These are phyloP conservation scores for Ceratocystiopsis brevicomis DNA, from an alignment of 2,329 filamentous ascomycete species.

Conservation along the genomic window DNA sequence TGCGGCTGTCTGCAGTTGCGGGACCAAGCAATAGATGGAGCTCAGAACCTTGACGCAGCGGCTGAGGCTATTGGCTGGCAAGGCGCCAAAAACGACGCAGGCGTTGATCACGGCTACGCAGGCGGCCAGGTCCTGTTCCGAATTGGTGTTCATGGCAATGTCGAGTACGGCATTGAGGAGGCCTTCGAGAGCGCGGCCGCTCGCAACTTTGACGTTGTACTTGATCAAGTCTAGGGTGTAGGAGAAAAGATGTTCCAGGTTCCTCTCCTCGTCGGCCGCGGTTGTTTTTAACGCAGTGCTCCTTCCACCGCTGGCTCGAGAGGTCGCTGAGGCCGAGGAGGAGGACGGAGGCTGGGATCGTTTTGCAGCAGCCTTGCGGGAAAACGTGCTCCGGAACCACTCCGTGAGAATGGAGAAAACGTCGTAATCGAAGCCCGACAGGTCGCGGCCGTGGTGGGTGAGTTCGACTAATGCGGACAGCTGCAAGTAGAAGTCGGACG, in stretches of 20 bases:
- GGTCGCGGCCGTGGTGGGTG: slow-evolving; percentile 39
- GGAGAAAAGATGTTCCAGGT: slow-evolving; percentile 42
- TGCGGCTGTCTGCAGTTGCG: slow-evolving; percentile 38
- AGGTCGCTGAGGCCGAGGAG: neutral
- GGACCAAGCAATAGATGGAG: slow-evolving; percentile 50
- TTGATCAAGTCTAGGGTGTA: slow-evolving; percentile 53
- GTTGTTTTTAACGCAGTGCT: slow-evolving; percentile 22
- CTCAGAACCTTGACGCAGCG: slow-evolving; percentile 52
- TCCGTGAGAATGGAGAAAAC: slow-evolving; percentile 40
- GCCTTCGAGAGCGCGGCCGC: slow-evolving; percentile 38
- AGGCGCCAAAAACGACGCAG: slow-evolving; percentile 52
- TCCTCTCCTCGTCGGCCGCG: slow-evolving; percentile 36
- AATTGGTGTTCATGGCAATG: slow-evolving; percentile 50
- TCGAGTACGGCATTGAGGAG: slow-evolving; percentile 43
- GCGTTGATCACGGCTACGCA: slow-evolving; percentile 51
- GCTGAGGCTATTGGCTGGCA: slow-evolving; percentile 43
- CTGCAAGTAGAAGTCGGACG: slow-evolving; percentile 47
- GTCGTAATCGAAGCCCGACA: slow-evolving; percentile 50
- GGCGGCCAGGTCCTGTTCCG: slow-evolving; percentile 43
- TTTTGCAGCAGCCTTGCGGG: slow-evolving; percentile 20
- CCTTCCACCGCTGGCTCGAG: slow-evolving; percentile 10
- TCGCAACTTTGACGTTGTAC: slow-evolving; percentile 53
- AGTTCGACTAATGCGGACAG: slow-evolving; percentile 43
- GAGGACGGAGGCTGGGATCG: slow-evolving; percentile 5
- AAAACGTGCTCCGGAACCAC: slow-evolving; percentile 40